Evolutionary conservation across 352 stramenopile species (phyloP).

Genomic region (Blastocystis sp.): DNA sequence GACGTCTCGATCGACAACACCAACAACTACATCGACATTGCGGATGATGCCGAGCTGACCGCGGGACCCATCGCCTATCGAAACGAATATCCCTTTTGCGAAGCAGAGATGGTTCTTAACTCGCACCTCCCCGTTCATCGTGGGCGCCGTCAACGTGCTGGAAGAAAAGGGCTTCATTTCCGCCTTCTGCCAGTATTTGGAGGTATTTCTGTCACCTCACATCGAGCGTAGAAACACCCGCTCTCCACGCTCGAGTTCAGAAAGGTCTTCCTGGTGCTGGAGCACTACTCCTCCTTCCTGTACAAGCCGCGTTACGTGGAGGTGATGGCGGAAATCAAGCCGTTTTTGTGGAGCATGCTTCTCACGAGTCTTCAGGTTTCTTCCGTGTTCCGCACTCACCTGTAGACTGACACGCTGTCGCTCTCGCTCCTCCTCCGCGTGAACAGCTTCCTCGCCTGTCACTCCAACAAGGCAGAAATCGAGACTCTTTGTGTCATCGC

Average conservation of each 20-base stretch:
- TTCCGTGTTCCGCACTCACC: neutral
- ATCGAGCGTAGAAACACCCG: neutral
- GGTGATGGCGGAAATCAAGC: neutral
- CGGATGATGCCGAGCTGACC: neutral
- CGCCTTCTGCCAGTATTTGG: neutral
- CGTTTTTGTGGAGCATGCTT: neutral
- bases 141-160: neutral
- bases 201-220: neutral
- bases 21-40: neutral
- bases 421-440: neutral
- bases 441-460: neutral
- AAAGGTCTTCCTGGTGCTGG: neutral
- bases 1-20: neutral
- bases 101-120: neutral
- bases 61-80: neutral
- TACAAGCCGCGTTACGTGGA: neutral
- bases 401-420: neutral
- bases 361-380: neutral
- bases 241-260: neutral
- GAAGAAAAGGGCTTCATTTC: conserved; percentile 9
- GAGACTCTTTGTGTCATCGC: neutral
- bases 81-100: conserved; percentile 23
- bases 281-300: neutral
- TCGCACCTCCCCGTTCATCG: conserved; percentile 1
- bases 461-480: neutral